A percentile compares a stretch with the other conserved stretches of the same genome.
Conservation (phyloP, 2,329 filamentous ascomycete genomes). For the Dactylellina drechsleri region DNA sequence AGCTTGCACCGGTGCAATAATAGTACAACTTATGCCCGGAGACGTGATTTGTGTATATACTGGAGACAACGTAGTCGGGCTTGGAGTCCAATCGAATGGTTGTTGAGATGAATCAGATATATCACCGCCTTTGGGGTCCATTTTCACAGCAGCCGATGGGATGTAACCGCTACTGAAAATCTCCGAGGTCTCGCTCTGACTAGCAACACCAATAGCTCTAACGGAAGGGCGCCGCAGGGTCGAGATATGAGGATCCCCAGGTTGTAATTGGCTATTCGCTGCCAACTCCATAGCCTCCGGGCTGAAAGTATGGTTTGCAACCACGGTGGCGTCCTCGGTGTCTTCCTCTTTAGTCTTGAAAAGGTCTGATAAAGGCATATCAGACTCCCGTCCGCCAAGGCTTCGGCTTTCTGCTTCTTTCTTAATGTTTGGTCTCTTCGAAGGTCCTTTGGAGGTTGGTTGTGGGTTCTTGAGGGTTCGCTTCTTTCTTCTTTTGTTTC, state of each 20-base stretch:
- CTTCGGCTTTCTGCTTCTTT: slow-evolving; percentile 17
- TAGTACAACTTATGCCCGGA: background rate
- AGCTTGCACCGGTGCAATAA: slow-evolving; percentile 7
- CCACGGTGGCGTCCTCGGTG: slow-evolving; percentile 8
- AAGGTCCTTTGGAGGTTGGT: slow-evolving; percentile 3
- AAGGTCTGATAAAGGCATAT: slow-evolving; percentile 4
- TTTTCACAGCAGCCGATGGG: background rate
- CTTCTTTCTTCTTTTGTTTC: slow-evolving; percentile 37
- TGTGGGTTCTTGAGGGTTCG: background rate
- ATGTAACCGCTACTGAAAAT: slow-evolving; percentile 12
- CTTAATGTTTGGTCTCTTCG: slow-evolving; percentile 2
- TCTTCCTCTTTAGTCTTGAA: slow-evolving; percentile 32
- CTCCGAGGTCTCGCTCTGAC: slow-evolving; percentile 14
- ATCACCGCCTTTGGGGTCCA: slow-evolving; percentile 11
- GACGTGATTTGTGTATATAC: slow-evolving; percentile 17
- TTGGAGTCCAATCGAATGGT: slow-evolving; percentile 30
- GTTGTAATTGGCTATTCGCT: slow-evolving; percentile 8
- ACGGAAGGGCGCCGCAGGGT: slow-evolving; percentile 23
- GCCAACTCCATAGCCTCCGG: background rate
- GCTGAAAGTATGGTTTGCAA: slow-evolving; percentile 5
- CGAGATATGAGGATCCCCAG: slow-evolving; percentile 8
- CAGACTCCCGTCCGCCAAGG: background rate
- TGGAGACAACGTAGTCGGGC: slow-evolving; percentile 30
- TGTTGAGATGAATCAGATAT: slow-evolving; percentile 14
- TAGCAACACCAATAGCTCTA: slow-evolving; percentile 22